A percentile compares a stretch with the other conserved stretches of the same genome.
Conservation (phyloP, 495 filamentous ascomycete genomes). For the Xylona heveae region DNA sequence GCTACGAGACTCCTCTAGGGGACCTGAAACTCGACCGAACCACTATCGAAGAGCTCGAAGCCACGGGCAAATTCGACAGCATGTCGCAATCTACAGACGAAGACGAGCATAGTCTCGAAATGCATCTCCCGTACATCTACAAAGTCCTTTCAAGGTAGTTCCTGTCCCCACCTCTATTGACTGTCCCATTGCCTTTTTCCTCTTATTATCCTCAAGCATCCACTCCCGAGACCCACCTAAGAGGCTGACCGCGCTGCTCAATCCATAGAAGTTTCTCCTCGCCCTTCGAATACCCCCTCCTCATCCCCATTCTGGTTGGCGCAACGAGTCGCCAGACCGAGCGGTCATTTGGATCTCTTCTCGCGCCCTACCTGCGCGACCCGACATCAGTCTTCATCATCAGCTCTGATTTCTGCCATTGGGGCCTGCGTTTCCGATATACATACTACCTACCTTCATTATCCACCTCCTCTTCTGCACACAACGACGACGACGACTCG, state of each 20-base stretch:
- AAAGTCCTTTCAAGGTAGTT: slow-evolving; percentile 47
- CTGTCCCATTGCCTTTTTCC: not conserved
- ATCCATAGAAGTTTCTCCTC: slow-evolving; percentile 13
- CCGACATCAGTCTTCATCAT: slow-evolving; percentile 65
- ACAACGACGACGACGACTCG: slow-evolving; percentile 3
- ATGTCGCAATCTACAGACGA: slow-evolving; percentile 53
- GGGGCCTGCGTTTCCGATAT: slow-evolving; percentile 75
- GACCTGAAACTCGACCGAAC: slow-evolving; percentile 50
- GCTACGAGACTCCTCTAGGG: slow-evolving; percentile 74
- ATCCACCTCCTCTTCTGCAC: slow-evolving; percentile 10
- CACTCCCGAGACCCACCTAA: not conserved
- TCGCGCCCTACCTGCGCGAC: slow-evolving; percentile 66
- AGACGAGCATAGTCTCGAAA: slow-evolving; percentile 86
- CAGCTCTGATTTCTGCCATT: slow-evolving; percentile 92
- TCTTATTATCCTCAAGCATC: slow-evolving; percentile 1
- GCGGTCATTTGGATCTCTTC: slow-evolving; percentile 39
- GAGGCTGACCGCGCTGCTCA: not conserved
- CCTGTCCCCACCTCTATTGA: slow-evolving; percentile 5
- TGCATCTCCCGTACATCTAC: slow-evolving; percentile 90
- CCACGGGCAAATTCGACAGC: slow-evolving; percentile 46
- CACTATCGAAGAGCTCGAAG: slow-evolving; percentile 38
- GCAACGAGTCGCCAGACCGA: slow-evolving; percentile 44
- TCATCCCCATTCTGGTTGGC: slow-evolving; percentile 84
- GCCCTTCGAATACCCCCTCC: slow-evolving; percentile 34
- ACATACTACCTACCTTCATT: slow-evolving; percentile 45